Percentiles rank a stretch among this genome's conserved stretches.
These are phyloP conservation scores for Pseudogymnoascus sp. DNA, from an alignment of 2,329 filamentous ascomycete species.

Conservation along the genomic window DNA sequence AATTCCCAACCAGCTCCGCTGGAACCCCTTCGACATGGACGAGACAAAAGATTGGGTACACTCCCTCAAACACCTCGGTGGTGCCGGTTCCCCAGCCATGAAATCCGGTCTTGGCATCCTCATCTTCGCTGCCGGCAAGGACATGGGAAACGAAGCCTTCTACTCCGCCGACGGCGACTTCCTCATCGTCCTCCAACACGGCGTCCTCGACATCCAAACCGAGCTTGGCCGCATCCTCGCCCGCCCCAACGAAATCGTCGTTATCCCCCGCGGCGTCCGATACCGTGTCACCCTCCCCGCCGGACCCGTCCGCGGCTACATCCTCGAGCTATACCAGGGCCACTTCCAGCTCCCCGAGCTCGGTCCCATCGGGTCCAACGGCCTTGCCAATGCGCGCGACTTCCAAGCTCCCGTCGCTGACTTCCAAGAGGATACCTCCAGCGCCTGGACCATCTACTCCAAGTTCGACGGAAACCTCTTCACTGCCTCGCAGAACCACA, in stretches of 20 bases:
- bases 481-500: constrained; percentile 56
- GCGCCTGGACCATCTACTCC: constrained; percentile 45
- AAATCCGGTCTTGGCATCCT: constrained; percentile 75
- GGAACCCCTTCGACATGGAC: constrained; percentile 65
- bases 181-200: constrained; percentile 67
- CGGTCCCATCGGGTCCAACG: constrained; percentile 65
- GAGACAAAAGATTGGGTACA: constrained; percentile 61
- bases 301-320: constrained; percentile 61
- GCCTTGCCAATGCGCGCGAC: constrained; percentile 67
- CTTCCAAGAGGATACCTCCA: constrained; percentile 52
- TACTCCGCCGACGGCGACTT: constrained; percentile 80
- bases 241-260: constrained; percentile 69
- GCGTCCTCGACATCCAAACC: constrained; percentile 66
- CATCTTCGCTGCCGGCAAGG: constrained; percentile 69
- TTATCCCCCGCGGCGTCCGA: constrained; percentile 66
- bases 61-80: constrained; percentile 54
- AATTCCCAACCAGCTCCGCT: constrained; percentile 73
- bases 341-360: constrained; percentile 66
- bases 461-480: constrained; percentile 65
- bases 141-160: constrained; percentile 71
- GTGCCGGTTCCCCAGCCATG: constrained; percentile 68
- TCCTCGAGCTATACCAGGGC: constrained; percentile 65
- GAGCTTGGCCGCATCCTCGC: constrained; percentile 68
- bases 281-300: constrained; percentile 61
- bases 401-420: constrained; percentile 65